Evolutionary conservation across 495 filamentous ascomycete genomes (phyloP).

Genomic region (Neurospora sp.): DNA sequence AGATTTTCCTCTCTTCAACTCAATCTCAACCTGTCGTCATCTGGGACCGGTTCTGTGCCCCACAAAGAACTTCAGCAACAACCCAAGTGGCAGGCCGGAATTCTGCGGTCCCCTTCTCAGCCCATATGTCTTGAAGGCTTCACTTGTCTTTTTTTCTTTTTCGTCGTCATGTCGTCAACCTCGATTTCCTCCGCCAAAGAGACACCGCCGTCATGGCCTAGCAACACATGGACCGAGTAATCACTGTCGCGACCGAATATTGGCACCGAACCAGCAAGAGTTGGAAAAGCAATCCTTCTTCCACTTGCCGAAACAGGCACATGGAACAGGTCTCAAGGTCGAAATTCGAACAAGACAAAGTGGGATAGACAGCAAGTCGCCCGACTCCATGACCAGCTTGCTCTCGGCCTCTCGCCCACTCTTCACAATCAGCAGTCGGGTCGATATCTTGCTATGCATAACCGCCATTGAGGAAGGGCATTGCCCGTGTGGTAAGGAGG

Average conservation of each 20-base stretch:
- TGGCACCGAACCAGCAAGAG: not conserved
- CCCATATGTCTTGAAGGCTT: not conserved
- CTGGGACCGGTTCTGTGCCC: not conserved
- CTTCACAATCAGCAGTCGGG: not conserved
- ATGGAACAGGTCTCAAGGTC: not conserved
- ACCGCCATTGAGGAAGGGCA: no score
- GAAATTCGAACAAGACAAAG: not conserved
- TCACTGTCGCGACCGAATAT: not conserved
- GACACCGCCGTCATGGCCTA: not conserved
- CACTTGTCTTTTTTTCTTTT: not conserved
- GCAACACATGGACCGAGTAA: not conserved
- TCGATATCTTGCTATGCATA: not conserved
- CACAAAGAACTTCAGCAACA: not conserved
- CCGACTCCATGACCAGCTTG: not conserved
- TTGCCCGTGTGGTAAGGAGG: not conserved
- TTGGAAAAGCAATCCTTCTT: not conserved
- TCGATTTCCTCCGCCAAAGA: not conserved
- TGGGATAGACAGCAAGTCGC: not conserved
- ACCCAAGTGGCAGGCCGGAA: not conserved
- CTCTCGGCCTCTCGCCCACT: not conserved
- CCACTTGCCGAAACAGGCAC: not conserved
- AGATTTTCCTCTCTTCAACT: not conserved
- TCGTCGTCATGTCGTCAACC: not conserved
- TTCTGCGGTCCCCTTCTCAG: not conserved
- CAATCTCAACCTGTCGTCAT: not conserved